These are phyloP conservation scores for Macroventuria anomochaeta DNA, from an alignment of 2,329 filamentous ascomycete species.

Conservation along the genomic window DNA sequence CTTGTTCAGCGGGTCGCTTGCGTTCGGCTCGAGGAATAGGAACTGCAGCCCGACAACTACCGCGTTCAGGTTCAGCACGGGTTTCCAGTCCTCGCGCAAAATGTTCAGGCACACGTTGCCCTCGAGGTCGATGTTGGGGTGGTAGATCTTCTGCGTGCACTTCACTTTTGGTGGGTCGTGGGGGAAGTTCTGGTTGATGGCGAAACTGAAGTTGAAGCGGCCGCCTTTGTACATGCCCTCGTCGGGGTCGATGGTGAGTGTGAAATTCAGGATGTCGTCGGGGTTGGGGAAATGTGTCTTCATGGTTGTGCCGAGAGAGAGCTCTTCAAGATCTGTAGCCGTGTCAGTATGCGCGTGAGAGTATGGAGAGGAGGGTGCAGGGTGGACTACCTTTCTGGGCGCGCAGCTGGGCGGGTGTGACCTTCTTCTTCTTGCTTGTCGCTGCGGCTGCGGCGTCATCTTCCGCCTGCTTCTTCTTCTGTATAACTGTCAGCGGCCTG, in stretches of 20 bases:
- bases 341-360: slow-evolving; percentile 17
- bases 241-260: slow-evolving; percentile 81
- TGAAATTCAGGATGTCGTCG: slow-evolving; percentile 86
- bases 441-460: slow-evolving; percentile 84
- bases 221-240: slow-evolving; percentile 90
- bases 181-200: slow-evolving; percentile 92
- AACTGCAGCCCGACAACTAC: slow-evolving; percentile 97
- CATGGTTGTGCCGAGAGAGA: slow-evolving; percentile 81
- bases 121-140: slow-evolving; percentile 97
- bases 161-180: slow-evolving; percentile 98
- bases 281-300: slow-evolving; percentile 80
- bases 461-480: slow-evolving; percentile 93
- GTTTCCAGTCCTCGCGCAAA: slow-evolving; percentile 97
- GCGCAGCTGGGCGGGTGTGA: slow-evolving; percentile 91
- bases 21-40: slow-evolving; percentile 96
- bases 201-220: slow-evolving; percentile 86
- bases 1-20: slow-evolving; percentile 97
- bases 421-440: slow-evolving; percentile 94
- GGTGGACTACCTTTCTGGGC: slow-evolving; percentile 82
- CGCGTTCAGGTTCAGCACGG: slow-evolving; percentile 93
- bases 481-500: slow-evolving; percentile 37
- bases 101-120: slow-evolving; percentile 99
- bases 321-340: slow-evolving; percentile 74
- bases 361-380: background rate
- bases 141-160: slow-evolving; percentile 98